phyloP scores from a whole-genome alignment of 179 eudicot species.

The Beta macrorhiza region DNA sequence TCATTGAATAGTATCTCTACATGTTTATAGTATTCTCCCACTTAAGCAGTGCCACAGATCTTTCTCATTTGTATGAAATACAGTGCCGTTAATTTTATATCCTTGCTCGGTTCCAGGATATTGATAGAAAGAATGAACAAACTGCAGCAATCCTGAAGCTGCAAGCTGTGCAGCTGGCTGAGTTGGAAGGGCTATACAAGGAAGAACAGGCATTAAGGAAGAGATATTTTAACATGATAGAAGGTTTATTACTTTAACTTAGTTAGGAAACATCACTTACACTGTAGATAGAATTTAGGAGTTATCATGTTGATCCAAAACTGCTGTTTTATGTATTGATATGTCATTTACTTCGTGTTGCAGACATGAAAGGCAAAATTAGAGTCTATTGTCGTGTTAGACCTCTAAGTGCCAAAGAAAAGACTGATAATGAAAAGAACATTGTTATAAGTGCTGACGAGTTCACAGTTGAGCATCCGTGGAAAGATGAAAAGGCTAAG shows the following conservation, averaged over 20 bases:
- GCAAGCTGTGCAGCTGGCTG: constrained; percentile 89
- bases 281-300: background rate
- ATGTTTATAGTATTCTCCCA: background rate
- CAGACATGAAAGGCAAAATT: constrained; percentile 98
- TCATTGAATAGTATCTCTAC: no score
- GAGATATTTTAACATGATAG: constrained; percentile 81
- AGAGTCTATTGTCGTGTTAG: constrained; percentile 91
- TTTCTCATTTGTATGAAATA: background rate
- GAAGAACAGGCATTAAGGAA: constrained; percentile 90
- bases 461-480: constrained; percentile 91
- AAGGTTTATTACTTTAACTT: constrained; percentile 49
- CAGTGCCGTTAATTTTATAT: background rate
- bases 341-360: constrained; percentile 1
- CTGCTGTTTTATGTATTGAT: constrained; percentile 1
- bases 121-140: constrained; percentile 95
- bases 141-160: constrained; percentile 87
- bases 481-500: constrained; percentile 85
- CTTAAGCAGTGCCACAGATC: background rate
- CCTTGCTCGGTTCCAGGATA: constrained; percentile 54
- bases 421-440: constrained; percentile 52
- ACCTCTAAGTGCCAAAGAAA: constrained; percentile 82
- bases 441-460: constrained; percentile 65
- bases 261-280: background rate
- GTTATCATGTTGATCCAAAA: background rate
- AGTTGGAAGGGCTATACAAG: constrained; percentile 75